Conservation (phyloP, 176 grass and related monocot genomes). For the Tillandsia fasciculata region DNA sequence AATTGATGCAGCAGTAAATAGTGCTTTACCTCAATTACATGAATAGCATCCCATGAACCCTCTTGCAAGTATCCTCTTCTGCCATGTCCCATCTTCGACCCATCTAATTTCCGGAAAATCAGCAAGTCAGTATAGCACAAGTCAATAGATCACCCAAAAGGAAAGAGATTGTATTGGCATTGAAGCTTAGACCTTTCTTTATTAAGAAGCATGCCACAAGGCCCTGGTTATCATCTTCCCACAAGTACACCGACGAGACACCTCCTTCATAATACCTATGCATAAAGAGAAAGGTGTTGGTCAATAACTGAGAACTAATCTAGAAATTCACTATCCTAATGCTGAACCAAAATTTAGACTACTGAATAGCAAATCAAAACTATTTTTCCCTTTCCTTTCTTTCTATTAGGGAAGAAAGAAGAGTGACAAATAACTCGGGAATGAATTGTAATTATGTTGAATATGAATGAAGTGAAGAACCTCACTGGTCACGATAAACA, state of each 20-base stretch:
- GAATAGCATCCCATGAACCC: conserved; percentile 97
- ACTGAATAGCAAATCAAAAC: not conserved
- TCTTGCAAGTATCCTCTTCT: conserved; percentile 77
- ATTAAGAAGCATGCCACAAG: conserved; percentile 95
- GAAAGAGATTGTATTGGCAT: not conserved
- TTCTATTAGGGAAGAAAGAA: not conserved
- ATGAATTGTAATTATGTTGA: not conserved
- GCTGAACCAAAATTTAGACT: not conserved
- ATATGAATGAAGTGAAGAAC: conserved; percentile 15
- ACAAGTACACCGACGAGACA: conserved; percentile 91
- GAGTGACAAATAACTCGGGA: not conserved
- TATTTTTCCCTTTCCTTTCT: not conserved
- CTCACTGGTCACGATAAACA: conserved; percentile 94
- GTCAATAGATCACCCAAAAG: not conserved
- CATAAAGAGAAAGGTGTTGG: not conserved
- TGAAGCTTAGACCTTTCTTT: conserved; percentile 61
- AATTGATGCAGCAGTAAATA: not conserved
- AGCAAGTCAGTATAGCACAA: not conserved
- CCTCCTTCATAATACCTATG: conserved; percentile 98
- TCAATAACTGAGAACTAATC: not conserved
- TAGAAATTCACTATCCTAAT: not conserved
- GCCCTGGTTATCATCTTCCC: conserved; percentile 73
- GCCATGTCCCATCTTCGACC: conserved; percentile 47
- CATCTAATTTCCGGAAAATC: conserved; percentile 45
- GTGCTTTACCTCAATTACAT: conserved; percentile 77